Conservation (phyloP, 805 yeast genomes). For the Kodamaea hsintzibuensis region DNA sequence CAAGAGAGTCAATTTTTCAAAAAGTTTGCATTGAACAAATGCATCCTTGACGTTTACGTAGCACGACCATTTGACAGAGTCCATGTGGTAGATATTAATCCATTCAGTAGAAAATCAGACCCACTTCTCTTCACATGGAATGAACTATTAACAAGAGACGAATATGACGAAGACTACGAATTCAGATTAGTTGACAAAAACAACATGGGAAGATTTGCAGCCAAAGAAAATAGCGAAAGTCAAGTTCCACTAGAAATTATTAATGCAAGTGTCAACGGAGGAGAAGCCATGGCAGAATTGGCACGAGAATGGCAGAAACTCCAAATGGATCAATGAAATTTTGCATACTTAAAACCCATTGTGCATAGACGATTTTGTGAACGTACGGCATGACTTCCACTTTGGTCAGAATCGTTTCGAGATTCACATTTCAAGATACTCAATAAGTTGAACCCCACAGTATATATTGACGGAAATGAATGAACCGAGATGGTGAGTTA, state of each 20-base stretch:
- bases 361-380: not conserved
- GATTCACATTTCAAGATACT: not conserved
- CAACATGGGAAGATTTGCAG: constrained; percentile 73
- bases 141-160: constrained; percentile 49
- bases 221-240: constrained; percentile 83
- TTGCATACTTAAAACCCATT: no score
- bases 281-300: constrained; percentile 68
- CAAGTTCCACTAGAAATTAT: constrained; percentile 91
- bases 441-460: not conserved
- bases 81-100: constrained; percentile 81
- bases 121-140: constrained; percentile 81
- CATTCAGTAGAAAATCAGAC: constrained; percentile 78
- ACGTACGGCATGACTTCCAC: not conserved
- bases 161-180: constrained; percentile 41
- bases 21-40: constrained; percentile 23
- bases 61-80: constrained; percentile 71
- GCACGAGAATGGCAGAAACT: constrained; percentile 53
- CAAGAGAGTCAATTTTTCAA: constrained; percentile 35
- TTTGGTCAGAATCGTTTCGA: not conserved
- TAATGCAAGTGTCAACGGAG: constrained; percentile 67
- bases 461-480: no score
- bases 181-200: constrained; percentile 68
- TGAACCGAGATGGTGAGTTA: no score
- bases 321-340: constrained; percentile 3
- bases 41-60: constrained; percentile 79